Conservation (phyloP, 139 green algal genomes). For the Chlorella sp. region DNA sequence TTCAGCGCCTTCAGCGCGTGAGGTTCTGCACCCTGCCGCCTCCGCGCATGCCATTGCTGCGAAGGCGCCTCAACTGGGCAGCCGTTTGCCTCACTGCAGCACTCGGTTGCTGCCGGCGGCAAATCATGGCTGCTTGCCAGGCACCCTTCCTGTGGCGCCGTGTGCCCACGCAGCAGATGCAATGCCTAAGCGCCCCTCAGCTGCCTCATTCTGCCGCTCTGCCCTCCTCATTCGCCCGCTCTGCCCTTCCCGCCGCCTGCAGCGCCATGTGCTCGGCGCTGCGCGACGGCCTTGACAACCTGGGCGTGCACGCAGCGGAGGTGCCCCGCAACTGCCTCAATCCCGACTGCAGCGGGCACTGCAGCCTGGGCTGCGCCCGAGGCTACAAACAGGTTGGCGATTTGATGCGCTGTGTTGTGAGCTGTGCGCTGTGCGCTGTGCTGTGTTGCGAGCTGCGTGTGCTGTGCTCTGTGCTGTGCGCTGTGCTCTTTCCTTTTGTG, state of each 20-base stretch:
- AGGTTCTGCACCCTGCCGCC: too few species aligned
- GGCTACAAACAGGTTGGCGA: slow-evolving; percentile 57
- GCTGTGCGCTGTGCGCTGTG: background rate
- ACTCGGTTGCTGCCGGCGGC: too few species aligned
- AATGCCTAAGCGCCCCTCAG: too few species aligned
- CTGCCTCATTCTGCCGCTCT: background rate
- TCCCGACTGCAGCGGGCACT: slow-evolving; percentile 31
- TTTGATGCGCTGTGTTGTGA: too few species aligned
- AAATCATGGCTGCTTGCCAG: too few species aligned
- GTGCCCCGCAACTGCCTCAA: slow-evolving; percentile 59
- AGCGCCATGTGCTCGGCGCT: slow-evolving; percentile 47
- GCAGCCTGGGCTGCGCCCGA: slow-evolving; percentile 56
- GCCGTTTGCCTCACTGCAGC: too few species aligned
- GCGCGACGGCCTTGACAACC: slow-evolving; percentile 38
- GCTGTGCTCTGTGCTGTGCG: background rate
- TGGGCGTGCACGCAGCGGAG: slow-evolving; percentile 51
- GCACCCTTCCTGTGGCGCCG: too few species aligned
- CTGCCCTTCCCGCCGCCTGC: background rate
- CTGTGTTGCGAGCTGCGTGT: background rate
- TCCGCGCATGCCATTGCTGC: too few species aligned
- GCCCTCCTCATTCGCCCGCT: background rate
- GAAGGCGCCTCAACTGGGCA: too few species aligned
- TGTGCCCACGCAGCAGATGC: too few species aligned
- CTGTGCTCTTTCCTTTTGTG: background rate
- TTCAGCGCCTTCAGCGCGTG: too few species aligned